Percentiles rank a stretch among this genome's conserved stretches.
Evolutionary conservation across 331 rosid genomes (phyloP).

Genomic region (Stylosanthes scabra): DNA sequence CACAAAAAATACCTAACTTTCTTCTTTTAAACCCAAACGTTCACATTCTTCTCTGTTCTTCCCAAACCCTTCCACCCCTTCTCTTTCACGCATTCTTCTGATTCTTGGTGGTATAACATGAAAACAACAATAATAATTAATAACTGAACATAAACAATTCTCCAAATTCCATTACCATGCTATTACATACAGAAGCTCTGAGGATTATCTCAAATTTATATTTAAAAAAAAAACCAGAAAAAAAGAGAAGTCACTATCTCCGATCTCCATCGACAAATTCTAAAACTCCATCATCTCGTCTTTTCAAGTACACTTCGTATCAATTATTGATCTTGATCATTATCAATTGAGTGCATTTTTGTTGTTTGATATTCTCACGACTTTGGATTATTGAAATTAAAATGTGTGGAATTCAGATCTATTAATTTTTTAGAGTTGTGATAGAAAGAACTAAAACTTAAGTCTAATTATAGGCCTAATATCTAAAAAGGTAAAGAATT

Average conservation of each 20-base stretch:
- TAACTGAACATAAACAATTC: too few relatives aligned
- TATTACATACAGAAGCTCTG: slow-evolving; percentile 62
- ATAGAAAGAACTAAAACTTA: too few relatives aligned
- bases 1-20: too few relatives aligned
- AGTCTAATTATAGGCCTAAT: too few relatives aligned
- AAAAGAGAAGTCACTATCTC: slow-evolving; percentile 44
- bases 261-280: slow-evolving; percentile 72
- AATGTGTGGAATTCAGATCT: too few relatives aligned
- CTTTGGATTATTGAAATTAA: too few relatives aligned
- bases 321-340: not conserved
- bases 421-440: too few relatives aligned
- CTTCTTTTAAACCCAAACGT: too few relatives aligned
- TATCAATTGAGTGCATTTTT: slow-evolving; percentile 24
- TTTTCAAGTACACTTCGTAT: slow-evolving; percentile 47
- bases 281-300: slow-evolving; percentile 40
- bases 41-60: too few relatives aligned
- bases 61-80: too few relatives aligned
- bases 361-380: too few relatives aligned
- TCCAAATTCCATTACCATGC: slow-evolving; percentile 50
- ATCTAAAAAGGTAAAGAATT: too few relatives aligned
- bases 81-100: slow-evolving; percentile 35
- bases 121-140: not conserved
- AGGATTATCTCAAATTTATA: slow-evolving; percentile 4
- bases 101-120: slow-evolving; percentile 18
- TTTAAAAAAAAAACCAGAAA: not conserved